These are phyloP conservation scores for Acacia acuminata DNA, from an alignment of 306 rosid species.

Conservation along the genomic window DNA sequence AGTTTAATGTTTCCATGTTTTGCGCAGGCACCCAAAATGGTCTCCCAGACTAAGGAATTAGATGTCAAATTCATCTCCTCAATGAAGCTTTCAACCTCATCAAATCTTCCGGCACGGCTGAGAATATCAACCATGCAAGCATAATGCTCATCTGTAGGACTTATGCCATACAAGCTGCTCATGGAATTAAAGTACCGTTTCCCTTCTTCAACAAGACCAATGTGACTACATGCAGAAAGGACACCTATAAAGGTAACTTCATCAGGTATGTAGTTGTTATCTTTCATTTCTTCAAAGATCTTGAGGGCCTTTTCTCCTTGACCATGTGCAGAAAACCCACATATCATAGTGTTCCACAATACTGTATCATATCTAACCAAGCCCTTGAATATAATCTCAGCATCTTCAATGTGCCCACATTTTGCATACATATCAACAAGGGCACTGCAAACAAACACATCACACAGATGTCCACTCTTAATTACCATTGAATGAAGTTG, in stretches of 20 bases:
- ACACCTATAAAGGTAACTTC: conserved; percentile 41
- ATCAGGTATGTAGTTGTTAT: conserved; percentile 29
- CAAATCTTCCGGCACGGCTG: conserved; percentile 45
- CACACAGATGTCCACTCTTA: conserved; percentile 37
- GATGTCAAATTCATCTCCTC: conserved; percentile 39
- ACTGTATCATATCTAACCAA: conserved; percentile 32
- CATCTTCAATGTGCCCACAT: conserved; percentile 46
- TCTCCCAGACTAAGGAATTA: conserved; percentile 40
- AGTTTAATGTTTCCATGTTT: conserved; percentile 38
- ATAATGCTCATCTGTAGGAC: conserved; percentile 39
- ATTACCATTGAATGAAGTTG: conserved; percentile 37
- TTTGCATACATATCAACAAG: conserved; percentile 47
- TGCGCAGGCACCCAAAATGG: conserved; percentile 39
- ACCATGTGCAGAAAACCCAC: conserved; percentile 40
- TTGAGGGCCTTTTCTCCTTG: conserved; percentile 41
- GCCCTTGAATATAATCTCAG: conserved; percentile 38
- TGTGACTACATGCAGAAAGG: conserved; percentile 45
- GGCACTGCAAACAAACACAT: conserved; percentile 37
- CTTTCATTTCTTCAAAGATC: conserved; percentile 42
- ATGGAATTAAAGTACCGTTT: conserved; percentile 31
- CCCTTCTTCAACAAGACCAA: conserved; percentile 45
- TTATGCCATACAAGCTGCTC: conserved; percentile 31
- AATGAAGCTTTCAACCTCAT: conserved; percentile 37
- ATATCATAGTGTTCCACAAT: conserved; percentile 46
- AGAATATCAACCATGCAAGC: conserved; percentile 48